Percentiles rank a stretch among this genome's conserved stretches.
Conservation (phyloP, 2,329 filamentous ascomycete genomes). For the Penicillium hordei region DNA sequence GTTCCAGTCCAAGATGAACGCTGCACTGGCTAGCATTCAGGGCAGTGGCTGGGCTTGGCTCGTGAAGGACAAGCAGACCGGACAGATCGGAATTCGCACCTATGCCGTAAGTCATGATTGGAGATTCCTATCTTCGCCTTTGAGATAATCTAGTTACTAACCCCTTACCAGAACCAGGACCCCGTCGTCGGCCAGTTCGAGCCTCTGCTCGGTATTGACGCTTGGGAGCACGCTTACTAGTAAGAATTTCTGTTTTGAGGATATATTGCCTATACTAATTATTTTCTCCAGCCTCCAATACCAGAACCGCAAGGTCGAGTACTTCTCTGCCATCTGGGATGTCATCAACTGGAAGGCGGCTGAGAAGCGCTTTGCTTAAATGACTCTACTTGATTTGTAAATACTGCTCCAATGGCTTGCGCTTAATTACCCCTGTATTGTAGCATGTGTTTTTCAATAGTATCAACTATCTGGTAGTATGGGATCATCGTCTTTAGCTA, state of each 20-base stretch:
- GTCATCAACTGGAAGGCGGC: slow-evolving; percentile 95
- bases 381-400: slow-evolving; percentile 7
- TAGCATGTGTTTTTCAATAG: slow-evolving; percentile 18
- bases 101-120: slow-evolving; percentile 53
- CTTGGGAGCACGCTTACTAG: slow-evolving; percentile 96
- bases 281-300: slow-evolving; percentile 67
- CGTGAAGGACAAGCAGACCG: slow-evolving; percentile 62
- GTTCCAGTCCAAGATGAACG: slow-evolving; percentile 64
- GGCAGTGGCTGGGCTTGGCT: slow-evolving; percentile 65
- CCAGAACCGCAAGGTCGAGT: slow-evolving; percentile 95
- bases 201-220: slow-evolving; percentile 85
- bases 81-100: slow-evolving; percentile 59
- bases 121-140: background rate
- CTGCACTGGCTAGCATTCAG: slow-evolving; percentile 64
- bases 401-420: slow-evolving; percentile 8
- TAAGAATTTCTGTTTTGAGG: slow-evolving; percentile 35
- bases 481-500: background rate
- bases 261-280: slow-evolving; percentile 21
- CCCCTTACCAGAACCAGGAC: slow-evolving; percentile 67
- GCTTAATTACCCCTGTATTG: slow-evolving; percentile 18
- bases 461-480: background rate
- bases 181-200: slow-evolving; percentile 79
- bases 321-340: slow-evolving; percentile 91
- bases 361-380: slow-evolving; percentile 68
- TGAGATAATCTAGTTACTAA: slow-evolving; percentile 5